Conservation (phyloP, 2,329 filamentous ascomycete species). For the Leptographium procerum region DNA sequence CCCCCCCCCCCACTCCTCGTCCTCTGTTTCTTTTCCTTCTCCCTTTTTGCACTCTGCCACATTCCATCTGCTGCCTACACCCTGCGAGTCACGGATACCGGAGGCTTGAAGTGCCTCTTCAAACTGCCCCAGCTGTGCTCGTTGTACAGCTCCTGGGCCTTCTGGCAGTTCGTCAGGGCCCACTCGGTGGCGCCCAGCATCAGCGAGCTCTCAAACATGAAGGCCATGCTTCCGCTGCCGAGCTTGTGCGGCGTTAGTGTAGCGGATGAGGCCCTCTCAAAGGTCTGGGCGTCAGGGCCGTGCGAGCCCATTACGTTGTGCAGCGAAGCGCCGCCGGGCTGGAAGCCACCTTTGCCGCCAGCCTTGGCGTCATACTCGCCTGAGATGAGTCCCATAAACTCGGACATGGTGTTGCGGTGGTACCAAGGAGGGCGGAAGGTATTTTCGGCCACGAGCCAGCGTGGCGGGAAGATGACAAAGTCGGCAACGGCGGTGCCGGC, state of each 20-base stretch:
- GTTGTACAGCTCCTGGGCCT: conserved; percentile 57
- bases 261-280: conserved; percentile 43
- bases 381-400: conserved; percentile 50
- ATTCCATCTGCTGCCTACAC: too few species aligned
- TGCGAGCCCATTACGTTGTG: conserved; percentile 63
- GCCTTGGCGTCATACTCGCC: conserved; percentile 50
- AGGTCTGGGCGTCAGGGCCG: conserved; percentile 45
- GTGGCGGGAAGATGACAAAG: conserved; percentile 60
- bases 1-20: too few species aligned
- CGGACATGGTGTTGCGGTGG: conserved; percentile 55
- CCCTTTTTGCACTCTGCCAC: too few species aligned
- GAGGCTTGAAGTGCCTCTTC: neutral
- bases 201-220: conserved; percentile 57
- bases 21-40: neutral
- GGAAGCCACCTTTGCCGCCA: conserved; percentile 37
- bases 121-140: conserved; percentile 66
- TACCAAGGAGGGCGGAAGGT: conserved; percentile 64
- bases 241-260: conserved; percentile 42
- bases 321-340: conserved; percentile 44
- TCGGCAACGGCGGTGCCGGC: conserved; percentile 55
- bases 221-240: conserved; percentile 48
- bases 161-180: conserved; percentile 48
- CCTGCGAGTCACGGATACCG: neutral
- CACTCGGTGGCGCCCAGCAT: conserved; percentile 64
- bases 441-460: conserved; percentile 57